phyloP scores from a whole-genome alignment of 192 early-diverging fungal species.

The Coemansia sp. region DNA sequence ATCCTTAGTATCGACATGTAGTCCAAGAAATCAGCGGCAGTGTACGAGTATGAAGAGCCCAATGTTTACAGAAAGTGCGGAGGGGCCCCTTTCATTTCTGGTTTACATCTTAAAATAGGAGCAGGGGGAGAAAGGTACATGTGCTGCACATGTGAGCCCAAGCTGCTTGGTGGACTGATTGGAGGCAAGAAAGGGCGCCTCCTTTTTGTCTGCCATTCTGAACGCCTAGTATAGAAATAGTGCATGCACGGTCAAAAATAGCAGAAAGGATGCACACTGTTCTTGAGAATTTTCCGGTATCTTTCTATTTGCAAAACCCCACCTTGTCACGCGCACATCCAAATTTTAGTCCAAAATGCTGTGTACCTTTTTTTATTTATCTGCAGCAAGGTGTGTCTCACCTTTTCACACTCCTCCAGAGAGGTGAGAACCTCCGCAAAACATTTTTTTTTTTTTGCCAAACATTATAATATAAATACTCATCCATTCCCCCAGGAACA shows the following conservation, averaged over 20 bases:
- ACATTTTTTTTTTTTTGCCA: not conserved
- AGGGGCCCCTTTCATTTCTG: slow-evolving; percentile 1
- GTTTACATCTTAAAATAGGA: not conserved
- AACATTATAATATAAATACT: not conserved
- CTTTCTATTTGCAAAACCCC: not conserved
- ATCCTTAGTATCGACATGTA: not conserved
- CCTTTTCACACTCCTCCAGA: not conserved
- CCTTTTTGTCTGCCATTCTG: not conserved
- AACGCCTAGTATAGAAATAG: not conserved
- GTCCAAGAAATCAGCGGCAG: not conserved
- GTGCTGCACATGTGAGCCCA: not conserved
- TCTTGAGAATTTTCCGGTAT: not conserved
- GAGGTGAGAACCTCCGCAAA: not conserved
- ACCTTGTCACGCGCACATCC: not conserved
- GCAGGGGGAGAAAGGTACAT: not conserved
- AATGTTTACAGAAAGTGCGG: not conserved
- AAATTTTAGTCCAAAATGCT: not conserved
- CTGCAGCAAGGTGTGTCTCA: not conserved
- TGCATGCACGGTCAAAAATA: not conserved
- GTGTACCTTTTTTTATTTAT: not conserved
- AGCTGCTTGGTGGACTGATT: not conserved
- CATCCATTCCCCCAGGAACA: not conserved
- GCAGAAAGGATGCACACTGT: slow-evolving; percentile 2
- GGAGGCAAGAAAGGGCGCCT: not conserved
- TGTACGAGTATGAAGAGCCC: not conserved